A percentile compares a stretch with the other conserved stretches of the same genome.
phyloP scores from a whole-genome alignment of 1,139 yeast genomes.

The Diutina catenulata region DNA sequence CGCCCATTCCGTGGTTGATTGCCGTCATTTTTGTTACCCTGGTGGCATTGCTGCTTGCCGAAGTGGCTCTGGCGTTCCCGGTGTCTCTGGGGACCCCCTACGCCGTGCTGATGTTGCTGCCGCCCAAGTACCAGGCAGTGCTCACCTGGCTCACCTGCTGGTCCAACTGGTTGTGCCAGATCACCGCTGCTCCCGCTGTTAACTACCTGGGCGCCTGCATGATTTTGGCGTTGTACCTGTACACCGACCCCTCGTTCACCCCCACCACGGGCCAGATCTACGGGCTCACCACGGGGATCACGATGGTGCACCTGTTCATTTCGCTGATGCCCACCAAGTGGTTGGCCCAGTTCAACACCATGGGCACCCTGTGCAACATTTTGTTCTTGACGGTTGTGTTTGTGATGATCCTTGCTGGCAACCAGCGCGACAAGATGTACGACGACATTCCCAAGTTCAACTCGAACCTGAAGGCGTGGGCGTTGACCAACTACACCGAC shows the following conservation, averaged over 20 bases:
- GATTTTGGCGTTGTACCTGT: conserved; percentile 37
- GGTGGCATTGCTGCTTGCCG: conserved; percentile 40
- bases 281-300: conserved; percentile 40
- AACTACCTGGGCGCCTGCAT: conserved; percentile 49
- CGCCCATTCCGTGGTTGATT: conserved; percentile 44
- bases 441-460: conserved; percentile 36
- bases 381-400: conserved; percentile 43
- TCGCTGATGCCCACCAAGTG: conserved; percentile 42
- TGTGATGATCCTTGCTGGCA: conserved; percentile 45
- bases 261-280: conserved; percentile 41
- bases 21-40: conserved; percentile 37
- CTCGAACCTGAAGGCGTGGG: conserved; percentile 42
- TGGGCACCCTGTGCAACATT: conserved; percentile 41
- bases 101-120: conserved; percentile 40
- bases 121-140: conserved; percentile 39
- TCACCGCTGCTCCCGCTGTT: conserved; percentile 54
- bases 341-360: conserved; percentile 43
- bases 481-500: conserved; percentile 47
- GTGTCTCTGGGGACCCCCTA: conserved; percentile 38
- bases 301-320: conserved; percentile 36
- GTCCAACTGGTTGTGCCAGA: conserved; percentile 46
- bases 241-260: conserved; percentile 19
- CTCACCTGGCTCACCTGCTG: conserved; percentile 52
- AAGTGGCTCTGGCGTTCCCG: conserved; percentile 37
- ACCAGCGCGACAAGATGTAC: conserved; percentile 22